Conservation (phyloP, 495 filamentous ascomycete genomes). For the Pyronema omphalodes region DNA sequence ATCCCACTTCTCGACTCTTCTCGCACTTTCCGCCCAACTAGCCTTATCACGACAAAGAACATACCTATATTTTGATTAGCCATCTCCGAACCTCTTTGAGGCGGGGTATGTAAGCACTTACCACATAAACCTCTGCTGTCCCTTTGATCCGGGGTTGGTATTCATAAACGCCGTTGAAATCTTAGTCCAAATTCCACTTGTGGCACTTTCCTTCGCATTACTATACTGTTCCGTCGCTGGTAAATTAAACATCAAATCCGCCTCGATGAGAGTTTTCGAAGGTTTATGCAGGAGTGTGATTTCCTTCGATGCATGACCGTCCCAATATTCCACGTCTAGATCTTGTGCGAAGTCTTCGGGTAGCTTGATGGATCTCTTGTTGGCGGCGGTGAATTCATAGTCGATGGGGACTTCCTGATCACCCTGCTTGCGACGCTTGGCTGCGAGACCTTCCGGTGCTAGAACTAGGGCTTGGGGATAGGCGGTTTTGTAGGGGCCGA, state of each 20-base stretch:
- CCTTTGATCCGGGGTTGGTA: constrained; percentile 43
- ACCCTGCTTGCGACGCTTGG: constrained; percentile 51
- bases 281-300: constrained; percentile 73
- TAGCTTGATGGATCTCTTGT: constrained; percentile 36
- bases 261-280: constrained; percentile 58
- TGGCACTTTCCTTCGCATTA: constrained; percentile 34
- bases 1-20: constrained; percentile 59
- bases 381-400: constrained; percentile 42
- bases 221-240: constrained; percentile 74
- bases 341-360: constrained; percentile 66
- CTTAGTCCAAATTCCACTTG: constrained; percentile 41
- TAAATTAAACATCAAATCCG: constrained; percentile 81
- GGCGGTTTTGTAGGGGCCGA: constrained; percentile 61
- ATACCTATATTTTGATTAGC: constrained; percentile 48
- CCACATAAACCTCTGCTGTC: constrained; percentile 71
- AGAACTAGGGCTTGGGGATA: constrained; percentile 65
- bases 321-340: constrained; percentile 71
- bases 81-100: not conserved
- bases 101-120: constrained; percentile 31
- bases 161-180: constrained; percentile 42
- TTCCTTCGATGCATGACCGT: constrained; percentile 62
- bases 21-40: constrained; percentile 49
- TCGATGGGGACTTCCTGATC: constrained; percentile 51
- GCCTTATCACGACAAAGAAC: constrained; percentile 40
- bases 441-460: constrained; percentile 67